phyloP scores from a whole-genome alignment of 192 early-diverging fungal genomes.

The Powellomyces hirtus region DNA sequence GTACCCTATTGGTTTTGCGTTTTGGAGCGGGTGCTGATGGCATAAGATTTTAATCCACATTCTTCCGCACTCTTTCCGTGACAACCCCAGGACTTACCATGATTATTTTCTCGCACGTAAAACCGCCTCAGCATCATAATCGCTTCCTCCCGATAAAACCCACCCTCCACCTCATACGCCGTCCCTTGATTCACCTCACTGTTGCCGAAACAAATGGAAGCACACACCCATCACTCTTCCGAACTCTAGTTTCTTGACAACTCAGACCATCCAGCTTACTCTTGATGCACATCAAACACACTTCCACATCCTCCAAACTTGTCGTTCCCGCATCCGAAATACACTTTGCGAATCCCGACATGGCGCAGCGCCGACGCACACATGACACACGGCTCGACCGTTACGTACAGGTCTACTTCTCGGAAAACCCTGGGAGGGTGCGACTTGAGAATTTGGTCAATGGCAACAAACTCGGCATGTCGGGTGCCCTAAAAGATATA shows the following conservation, averaged over 20 bases:
- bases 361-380: constrained; percentile 89
- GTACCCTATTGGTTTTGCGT: constrained; percentile 77
- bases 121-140: constrained; percentile 85
- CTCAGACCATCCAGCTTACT: constrained; percentile 56
- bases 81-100: constrained; percentile 59
- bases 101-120: constrained; percentile 87
- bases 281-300: constrained; percentile 71
- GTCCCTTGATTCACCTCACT: constrained; percentile 2
- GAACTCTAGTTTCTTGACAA: background rate
- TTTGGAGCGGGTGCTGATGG: constrained; percentile 79
- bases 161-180: constrained; percentile 67
- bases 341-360: constrained; percentile 77
- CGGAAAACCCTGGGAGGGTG: constrained; percentile 39
- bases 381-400: constrained; percentile 98
- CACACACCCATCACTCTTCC: too few species aligned
- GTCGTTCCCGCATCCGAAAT: constrained; percentile 91
- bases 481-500: constrained; percentile 66
- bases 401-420: constrained; percentile 81
- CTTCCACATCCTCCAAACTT: constrained; percentile 96
- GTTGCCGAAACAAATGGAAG: too few species aligned
- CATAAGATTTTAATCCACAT: background rate
- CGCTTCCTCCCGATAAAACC: constrained; percentile 75
- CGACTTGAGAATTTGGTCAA: constrained; percentile 68
- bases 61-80: background rate
- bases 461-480: constrained; percentile 94